These are phyloP conservation scores for Dalbergia cultrata DNA, from an alignment of 306 rosid genomes.

Conservation along the genomic window DNA sequence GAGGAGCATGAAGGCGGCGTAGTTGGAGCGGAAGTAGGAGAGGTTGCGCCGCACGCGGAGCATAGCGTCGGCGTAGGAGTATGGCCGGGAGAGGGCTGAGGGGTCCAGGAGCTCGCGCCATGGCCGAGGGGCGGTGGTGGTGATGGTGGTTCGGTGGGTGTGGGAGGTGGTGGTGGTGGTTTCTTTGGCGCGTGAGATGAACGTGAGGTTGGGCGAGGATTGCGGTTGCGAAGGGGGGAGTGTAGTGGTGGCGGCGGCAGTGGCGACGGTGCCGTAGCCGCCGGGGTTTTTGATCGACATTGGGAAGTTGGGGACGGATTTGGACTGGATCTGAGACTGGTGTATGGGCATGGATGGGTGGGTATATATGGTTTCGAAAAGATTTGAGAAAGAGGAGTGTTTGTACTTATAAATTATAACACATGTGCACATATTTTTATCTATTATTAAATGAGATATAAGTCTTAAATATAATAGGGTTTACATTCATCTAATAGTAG, in stretches of 20 bases:
- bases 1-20: conserved; percentile 43
- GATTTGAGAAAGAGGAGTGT: no score
- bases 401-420: no score
- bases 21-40: conserved; percentile 57
- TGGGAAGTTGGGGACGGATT: not conserved
- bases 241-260: not conserved
- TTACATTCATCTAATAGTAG: no score
- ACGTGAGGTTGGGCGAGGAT: conserved; percentile 5
- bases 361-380: not conserved
- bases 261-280: conserved; percentile 40
- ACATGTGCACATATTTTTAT: no score
- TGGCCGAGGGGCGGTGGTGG: conserved; percentile 46
- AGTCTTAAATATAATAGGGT: no score
- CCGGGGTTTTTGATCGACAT: conserved; percentile 45
- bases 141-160: not conserved
- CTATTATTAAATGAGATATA: no score
- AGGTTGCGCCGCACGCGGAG: conserved; percentile 51
- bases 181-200: conserved; percentile 33
- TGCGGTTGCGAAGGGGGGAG: not conserved
- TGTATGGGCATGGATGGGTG: not conserved
- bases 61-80: conserved; percentile 55
- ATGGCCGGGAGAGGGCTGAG: conserved; percentile 53
- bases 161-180: not conserved
- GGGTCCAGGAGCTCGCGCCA: conserved; percentile 56
- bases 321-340: not conserved